Conservation (phyloP, 805 yeast species). For the Myxozyma neglecta region DNA sequence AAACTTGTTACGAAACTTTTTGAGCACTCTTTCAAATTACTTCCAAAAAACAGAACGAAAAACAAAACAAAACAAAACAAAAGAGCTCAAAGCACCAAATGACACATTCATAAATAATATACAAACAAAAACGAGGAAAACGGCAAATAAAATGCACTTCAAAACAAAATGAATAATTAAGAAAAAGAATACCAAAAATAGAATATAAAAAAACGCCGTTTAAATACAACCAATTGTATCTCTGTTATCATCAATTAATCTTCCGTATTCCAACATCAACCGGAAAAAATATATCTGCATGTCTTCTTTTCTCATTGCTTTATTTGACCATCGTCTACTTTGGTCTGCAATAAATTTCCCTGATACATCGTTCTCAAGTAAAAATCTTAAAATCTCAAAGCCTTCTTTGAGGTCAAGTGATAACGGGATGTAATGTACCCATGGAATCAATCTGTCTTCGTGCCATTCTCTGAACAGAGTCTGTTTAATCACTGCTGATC, state of each 20-base stretch:
- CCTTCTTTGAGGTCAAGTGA: conserved; percentile 30
- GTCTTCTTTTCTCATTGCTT: conserved; percentile 31
- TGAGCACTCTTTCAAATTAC: no score
- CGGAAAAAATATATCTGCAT: conserved; percentile 33
- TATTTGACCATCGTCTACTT: conserved; percentile 24
- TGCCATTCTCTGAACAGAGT: conserved; percentile 35
- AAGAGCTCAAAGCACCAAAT: no score
- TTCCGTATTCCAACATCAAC: conserved; percentile 33
- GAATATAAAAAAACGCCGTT: not conserved
- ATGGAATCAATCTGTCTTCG: conserved; percentile 32
- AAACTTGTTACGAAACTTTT: no score
- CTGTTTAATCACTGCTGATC: conserved; percentile 31
- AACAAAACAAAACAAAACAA: no score
- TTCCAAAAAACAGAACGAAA: no score
- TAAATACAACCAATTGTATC: conserved; percentile 29
- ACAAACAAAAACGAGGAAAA: not conserved
- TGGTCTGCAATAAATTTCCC: conserved; percentile 28
- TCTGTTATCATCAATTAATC: conserved; percentile 34
- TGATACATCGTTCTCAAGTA: conserved; percentile 24
- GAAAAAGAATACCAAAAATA: not conserved
- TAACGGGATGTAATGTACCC: conserved; percentile 35
- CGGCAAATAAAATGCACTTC: not conserved
- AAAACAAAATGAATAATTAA: not conserved
- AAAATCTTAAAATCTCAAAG: conserved; percentile 23
- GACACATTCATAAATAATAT: no score